Base-by-base conservation (phyloP, 257 asterid species). In the Verbascum thapsus region DNA sequence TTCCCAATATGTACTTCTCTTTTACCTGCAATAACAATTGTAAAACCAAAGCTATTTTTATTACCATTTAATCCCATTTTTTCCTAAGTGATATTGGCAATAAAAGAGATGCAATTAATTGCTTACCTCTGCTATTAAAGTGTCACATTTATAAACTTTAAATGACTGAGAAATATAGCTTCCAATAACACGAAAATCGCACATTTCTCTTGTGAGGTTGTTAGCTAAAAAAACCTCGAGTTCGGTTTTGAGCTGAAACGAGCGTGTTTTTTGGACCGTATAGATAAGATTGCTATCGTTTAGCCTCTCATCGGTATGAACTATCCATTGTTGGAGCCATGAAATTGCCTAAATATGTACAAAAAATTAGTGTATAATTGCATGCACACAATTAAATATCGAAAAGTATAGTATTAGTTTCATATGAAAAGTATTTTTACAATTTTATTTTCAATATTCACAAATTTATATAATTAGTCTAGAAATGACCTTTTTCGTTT, bases 41-140 rank as follows among this genome's bases (percentile, higher is more conserved):
- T n/a, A 50, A 19, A 39, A 23, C 30, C 3, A 45, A 19, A 23
- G n/a, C 44, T 19, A 45, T 16, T 17, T 26, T n/a, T n/a, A n/a
- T n/a, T 26, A 26, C 3, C 32, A 26, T 26, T 26, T 26, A 26
- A 26, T 26, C 32, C 32, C n/a, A n/a, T n/a, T n/a, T n/a, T n/a
- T n/a, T n/a, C n/a, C n/a, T n/a, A n/a, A n/a, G n/a, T n/a, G n/a
- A n/a, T n/a, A n/a, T n/a, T n/a, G n/a, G n/a, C n/a, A n/a, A n/a
- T n/a, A n/a, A n/a, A n/a, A n/a, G n/a, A n/a, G n/a, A n/a, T n/a
- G n/a, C n/a, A n/a, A n/a, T n/a, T n/a, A n/a, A n/a, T n/a, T 16
- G 15, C 17, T 8, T 70, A 80, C 88, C 81, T 77, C 86, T 44
- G 88, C 82, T 6, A 83, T 71, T 39, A 80, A 6, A n/a, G 40